Base-by-base conservation (phyloP, 73 alveolate species). In the Tetrahymena thermophila region DNA sequence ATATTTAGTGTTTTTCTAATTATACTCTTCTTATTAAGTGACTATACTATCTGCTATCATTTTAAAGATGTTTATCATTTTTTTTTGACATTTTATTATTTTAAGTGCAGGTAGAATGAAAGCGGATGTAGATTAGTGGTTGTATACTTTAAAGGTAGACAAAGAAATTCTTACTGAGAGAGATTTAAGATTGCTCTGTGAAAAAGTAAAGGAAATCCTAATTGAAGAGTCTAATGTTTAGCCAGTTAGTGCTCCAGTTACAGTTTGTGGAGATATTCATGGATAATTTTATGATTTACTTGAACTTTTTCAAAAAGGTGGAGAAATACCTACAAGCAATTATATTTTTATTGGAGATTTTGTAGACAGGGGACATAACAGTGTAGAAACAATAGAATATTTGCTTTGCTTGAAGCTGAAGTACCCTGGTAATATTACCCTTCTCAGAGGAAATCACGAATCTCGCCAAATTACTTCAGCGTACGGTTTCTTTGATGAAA, bases 261-360 rank as follows among this genome's bases (percentile, higher is more conserved):
- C 98, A 37, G 97, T 99, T 57, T 98, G 99, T 96, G 99, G 99
- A 44, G 99, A 99, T 95, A 99, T 99, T 93, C 99, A 99, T 93
- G 99, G 99, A 38, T 99, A 98, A 96, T 98, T 97, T 97, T 99
- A 96, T 94, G 99, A 98, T 94, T 96, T 98, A n/a, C 96, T 98
- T 55, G 99, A 98, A 44, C 58, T 98, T n/a, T 98, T 98, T 85
- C 83, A 95, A 93, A 96, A 94, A 42, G 99, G 99, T 35, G 99
- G 99, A 44, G 94, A 96, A 43, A 97, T 97, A 23, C 99, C 99
- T 38, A 84, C 21, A 4, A 57, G 94, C 35, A 97, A 93, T 25
- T 98, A 98, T 94, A 97, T 98, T 50, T 98, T 98, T 95, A 96
- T 98, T 95, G 99, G 99, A 34, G 99, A 98, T 95, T 98, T 96